Evolutionary conservation across 1,284 basidiomycete genomes (phyloP), one percentile per base, ranked within the genome.

Genomic region (Cryptococcus amylolentus): DNA sequence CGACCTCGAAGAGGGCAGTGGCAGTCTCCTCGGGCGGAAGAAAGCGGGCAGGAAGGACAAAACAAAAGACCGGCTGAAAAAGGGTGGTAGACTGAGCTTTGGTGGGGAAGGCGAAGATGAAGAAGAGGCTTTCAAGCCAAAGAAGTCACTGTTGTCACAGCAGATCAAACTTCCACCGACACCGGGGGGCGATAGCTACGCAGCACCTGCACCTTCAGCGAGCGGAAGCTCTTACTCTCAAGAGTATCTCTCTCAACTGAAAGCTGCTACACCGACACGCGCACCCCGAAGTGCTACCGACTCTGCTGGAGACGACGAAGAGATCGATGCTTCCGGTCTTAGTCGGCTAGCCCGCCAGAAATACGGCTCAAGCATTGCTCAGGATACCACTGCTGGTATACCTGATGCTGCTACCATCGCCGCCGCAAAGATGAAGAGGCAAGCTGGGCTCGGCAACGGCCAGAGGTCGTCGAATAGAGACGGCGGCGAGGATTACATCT

Each of bases 401-500:
- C 90, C 88, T 0, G 84, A 88, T 13, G 84, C 86, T 56, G 86
- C 87, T 7, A 85, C 86, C 9, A 86, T 96, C 40, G 79, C 83
- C 44, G 84, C 84, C 8, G 91, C 90, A 1, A 92, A 88, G 74
- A 85, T 89, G 69, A 85, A 85, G 65, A 83, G 92, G 26, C 87
- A 88, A 82, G 54, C 69, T 84, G 52, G 83, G 82, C 18, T 81
- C 76, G 77, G 73, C 4, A 79, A 78, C 16, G 72, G 79, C 50
- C 76, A 71, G 45, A 61, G 68, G 16, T 20, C 20, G 10, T n/a
- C 13, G 66, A 70, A 4, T 48, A 58, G 5, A 61, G 81, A 43
- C 86, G 88, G 46, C 91, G 58, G 7, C 64, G 87, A 89, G 47
- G 91, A 92, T 48, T 96, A 85, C 64, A 90, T 97, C 37, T 89